Evolutionary conservation across 208 protist species (phyloP).

Genomic region (Strigomonas oncopelti): DNA sequence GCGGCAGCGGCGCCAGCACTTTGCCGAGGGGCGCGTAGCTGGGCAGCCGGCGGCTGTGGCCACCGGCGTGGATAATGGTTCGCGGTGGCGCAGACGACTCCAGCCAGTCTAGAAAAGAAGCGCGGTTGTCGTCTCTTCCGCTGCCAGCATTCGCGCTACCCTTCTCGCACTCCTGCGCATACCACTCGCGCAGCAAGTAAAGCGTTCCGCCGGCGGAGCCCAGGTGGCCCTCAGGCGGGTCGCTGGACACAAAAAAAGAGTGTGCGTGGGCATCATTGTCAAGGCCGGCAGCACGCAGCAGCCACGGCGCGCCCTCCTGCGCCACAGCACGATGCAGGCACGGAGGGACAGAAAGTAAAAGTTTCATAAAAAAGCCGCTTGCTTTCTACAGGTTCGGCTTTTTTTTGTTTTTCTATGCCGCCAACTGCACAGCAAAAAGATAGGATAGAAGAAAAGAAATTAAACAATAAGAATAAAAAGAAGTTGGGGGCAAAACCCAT

Average conservation of each 20-base stretch:
- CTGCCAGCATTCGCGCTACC: not conserved
- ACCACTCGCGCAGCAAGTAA: conserved; percentile 37
- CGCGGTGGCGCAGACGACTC: conserved; percentile 15
- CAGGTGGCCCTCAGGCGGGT: conserved; percentile 27
- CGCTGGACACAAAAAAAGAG: conserved; percentile 26
- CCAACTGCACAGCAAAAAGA: not conserved
- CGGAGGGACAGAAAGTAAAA: not conserved
- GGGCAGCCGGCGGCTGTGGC: conserved; percentile 47
- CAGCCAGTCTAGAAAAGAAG: conserved; percentile 10
- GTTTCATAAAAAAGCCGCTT: no score
- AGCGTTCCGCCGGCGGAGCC: conserved; percentile 45
- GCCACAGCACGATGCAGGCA: not conserved
- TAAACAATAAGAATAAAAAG: not conserved
- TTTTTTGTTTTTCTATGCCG: conserved; percentile 2
- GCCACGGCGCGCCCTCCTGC: not conserved
- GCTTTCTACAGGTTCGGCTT: no score
- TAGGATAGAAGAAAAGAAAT: conserved; percentile 10
- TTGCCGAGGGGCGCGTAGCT: conserved; percentile 44
- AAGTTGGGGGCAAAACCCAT: no score
- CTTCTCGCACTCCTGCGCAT: conserved; percentile 3
- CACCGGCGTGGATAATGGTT: conserved; percentile 39
- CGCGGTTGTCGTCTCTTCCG: not conserved
- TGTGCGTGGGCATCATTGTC: not conserved
- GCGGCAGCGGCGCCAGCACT: conserved; percentile 40
- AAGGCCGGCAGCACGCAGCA: not conserved